A percentile compares a stretch with the other conserved stretches of the same genome.
Conservation (phyloP, 169 alveolate species). For the Perkinsus marinus region DNA sequence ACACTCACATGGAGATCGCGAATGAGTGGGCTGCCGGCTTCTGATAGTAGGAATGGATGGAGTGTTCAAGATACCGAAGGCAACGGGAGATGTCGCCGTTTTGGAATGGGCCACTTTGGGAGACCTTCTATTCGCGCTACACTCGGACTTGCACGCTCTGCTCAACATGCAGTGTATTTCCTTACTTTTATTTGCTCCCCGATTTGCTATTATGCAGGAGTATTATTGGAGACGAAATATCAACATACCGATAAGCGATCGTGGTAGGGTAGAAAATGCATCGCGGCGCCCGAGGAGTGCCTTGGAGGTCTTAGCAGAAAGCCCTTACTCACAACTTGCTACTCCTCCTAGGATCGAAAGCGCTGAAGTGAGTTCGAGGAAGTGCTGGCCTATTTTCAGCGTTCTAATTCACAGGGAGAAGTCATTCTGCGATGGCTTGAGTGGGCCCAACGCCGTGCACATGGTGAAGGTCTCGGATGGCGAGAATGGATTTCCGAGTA, state of each 20-base stretch:
- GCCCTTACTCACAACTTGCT: not conserved
- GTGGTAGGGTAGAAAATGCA: constrained; percentile 14
- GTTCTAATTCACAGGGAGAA: not conserved
- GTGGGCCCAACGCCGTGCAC: not conserved
- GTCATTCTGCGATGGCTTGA: not conserved
- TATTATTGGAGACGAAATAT: constrained; percentile 20
- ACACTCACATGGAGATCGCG: not conserved
- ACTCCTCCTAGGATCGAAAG: not conserved
- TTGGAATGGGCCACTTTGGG: constrained; percentile 24
- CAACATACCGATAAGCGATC: constrained; percentile 21
- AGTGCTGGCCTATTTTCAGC: not conserved
- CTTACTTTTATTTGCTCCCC: not conserved
- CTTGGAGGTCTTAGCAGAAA: not conserved
- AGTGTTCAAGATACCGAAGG: not conserved
- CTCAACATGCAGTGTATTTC: not conserved
- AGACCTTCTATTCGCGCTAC: constrained; percentile 23
- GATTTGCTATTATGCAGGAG: not conserved
- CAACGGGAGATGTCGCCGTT: constrained; percentile 13
- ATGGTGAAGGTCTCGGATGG: not conserved
- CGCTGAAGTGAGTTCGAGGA: not conserved
- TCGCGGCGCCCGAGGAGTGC: not conserved
- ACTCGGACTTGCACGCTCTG: constrained; percentile 26
- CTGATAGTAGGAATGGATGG: not conserved
- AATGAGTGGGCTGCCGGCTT: not conserved
- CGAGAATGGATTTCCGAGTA: not conserved